Percentiles rank a stretch among this genome's conserved stretches.
Conservation (phyloP, 208 protist species). For the Phytomonas serpens region DNA sequence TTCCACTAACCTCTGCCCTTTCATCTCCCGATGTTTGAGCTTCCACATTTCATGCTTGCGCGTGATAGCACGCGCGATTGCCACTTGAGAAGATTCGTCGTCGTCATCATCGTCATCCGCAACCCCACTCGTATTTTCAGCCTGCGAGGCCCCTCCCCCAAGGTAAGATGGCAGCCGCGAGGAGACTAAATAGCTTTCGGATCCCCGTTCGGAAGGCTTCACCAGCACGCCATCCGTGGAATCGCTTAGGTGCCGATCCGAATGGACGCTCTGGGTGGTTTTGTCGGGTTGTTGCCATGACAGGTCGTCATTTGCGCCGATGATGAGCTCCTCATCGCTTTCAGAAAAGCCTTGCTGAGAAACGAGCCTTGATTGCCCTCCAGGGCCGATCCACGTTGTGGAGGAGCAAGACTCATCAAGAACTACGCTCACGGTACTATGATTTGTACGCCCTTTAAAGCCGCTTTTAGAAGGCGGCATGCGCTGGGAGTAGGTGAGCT, state of each 20-base stretch:
- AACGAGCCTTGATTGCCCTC: neutral
- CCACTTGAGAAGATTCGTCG: slow-evolving; percentile 1
- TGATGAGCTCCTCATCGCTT: slow-evolving; percentile 44
- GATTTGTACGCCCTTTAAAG: neutral
- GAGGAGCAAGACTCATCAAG: neutral
- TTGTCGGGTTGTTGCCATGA: slow-evolving; percentile 9
- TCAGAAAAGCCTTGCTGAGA: slow-evolving; percentile 8
- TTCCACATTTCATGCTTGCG: slow-evolving; percentile 82
- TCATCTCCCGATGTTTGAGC: slow-evolving; percentile 46
- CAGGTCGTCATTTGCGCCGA: slow-evolving; percentile 29
- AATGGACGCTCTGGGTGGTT: neutral
- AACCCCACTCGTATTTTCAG: neutral
- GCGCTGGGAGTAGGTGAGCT: slow-evolving; percentile 43
- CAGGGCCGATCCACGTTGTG: neutral
- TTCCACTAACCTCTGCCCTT: slow-evolving; percentile 29
- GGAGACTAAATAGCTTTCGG: neutral
- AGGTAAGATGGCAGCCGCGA: neutral
- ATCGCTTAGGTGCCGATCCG: slow-evolving; percentile 5
- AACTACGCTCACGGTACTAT: neutral
- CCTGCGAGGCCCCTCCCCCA: no score
- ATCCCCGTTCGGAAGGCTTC: neutral
- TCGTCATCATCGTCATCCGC: neutral
- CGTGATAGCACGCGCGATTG: slow-evolving; percentile 18
- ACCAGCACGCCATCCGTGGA: slow-evolving; percentile 8
- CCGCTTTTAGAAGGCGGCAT: neutral